Evolutionary conservation across 108 stramenopile genomes (phyloP), one percentile per base, ranked within the genome.

Genomic region (Nitzschia sp.): DNA sequence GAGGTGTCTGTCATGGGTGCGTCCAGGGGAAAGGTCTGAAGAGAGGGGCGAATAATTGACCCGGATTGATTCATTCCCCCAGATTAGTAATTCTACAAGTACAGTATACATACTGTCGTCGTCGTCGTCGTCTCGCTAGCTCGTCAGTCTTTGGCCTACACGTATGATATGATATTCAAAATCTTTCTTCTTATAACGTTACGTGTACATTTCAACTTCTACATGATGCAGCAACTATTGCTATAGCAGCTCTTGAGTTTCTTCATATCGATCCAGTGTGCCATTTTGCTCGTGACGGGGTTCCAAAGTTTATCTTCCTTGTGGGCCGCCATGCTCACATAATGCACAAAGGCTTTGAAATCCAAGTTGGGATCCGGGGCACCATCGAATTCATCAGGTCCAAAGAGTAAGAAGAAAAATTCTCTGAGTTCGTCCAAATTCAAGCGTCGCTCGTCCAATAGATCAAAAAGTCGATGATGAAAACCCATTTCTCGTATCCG

Each of bases 401-500:
- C 79, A 63, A 95, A 85, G 22, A 96, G 45, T 23, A 96, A 41
- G 15, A 45, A 28, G 64, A 81, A 85, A 69, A 90, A 91, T 22
- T 91, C 86, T 33, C 80, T 62, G 1, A 96, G 8, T 50, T 96
- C 94, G 31, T 72, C 78, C 29, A 67, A 63, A 3, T 81, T 83
- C 6, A 95, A 72, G 9, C 22, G 53, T 21, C 88, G 67, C 66
- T 97, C 94, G 63, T 93, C 94, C 66, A 96, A 44, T 73, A 97
- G 64, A 61, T 94, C 93, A 75, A 97, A 91, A 27, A 88, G 54
- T 30, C 89, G 76, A 54, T 88, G 58, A 38, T 85, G 82, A 59
- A 84, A 92, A 1, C 96, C 96, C 80, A 93, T 89, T 63, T 97
- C 96, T 6, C 96, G 74, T 53, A 91, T 72, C 26, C 87, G 65